Base-by-base conservation (phyloP, 495 filamentous ascomycete species). In the Clohesyomyces aquaticus region DNA sequence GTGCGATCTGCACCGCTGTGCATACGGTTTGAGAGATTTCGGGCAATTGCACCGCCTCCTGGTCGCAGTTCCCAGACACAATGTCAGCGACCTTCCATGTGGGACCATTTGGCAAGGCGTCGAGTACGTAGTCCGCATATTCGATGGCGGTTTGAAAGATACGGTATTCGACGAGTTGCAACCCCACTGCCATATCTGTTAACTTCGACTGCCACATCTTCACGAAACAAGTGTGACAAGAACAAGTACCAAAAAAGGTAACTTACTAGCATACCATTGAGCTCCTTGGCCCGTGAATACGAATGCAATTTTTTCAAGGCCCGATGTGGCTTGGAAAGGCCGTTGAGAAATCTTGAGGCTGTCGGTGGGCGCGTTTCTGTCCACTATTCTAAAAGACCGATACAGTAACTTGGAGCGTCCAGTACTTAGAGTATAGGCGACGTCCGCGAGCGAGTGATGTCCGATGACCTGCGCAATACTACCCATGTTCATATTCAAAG, bases 211-310 rank as follows among this genome's bases (percentile, higher is more conserved):
- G n/a, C n/a, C n/a, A n/a, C n/a, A n/a, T n/a, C n/a, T n/a, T n/a
- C n/a, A n/a, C n/a, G n/a, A n/a, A n/a, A n/a, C n/a, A n/a, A n/a
- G n/a, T n/a, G n/a, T n/a, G n/a, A n/a, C n/a, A n/a, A n/a, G n/a
- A n/a, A n/a, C n/a, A n/a, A n/a, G n/a, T n/a, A n/a, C n/a, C n/a
- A n/a, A n/a, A n/a, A n/a, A n/a, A n/a, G n/a, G n/a, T n/a, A n/a
- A n/a, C n/a, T n/a, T n/a, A n/a, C n/a, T 68, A 1, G 8, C 53
- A 0, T 25, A 21, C 65, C 65, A 68, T 22, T 63, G 59, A 4
- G 47, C 72, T 61, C 69, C 69, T 60, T 72, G 66, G 1, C 69
- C 69, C n/a, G n/a, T n/a, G n/a, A n/a, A n/a, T n/a, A n/a, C n/a
- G n/a, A n/a, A n/a, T n/a, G n/a, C n/a, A n/a, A n/a, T n/a, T n/a